Evolutionary conservation across 805 yeast genomes (phyloP).

Genomic region (Wickerhamomyces strasburgensis): DNA sequence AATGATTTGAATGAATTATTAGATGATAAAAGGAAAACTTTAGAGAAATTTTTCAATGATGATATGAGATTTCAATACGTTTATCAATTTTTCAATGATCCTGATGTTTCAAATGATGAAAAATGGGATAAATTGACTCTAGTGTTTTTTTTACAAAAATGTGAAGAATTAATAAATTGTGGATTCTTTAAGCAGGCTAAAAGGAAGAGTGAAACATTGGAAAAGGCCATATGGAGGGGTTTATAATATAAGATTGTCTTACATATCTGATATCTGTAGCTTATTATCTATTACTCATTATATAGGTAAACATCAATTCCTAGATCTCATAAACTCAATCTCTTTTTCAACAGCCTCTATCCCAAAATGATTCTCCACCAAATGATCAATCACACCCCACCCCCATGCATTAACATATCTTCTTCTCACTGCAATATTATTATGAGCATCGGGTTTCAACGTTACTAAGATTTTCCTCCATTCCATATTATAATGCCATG

Average conservation of each 20-base stretch:
- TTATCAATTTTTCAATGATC: conserved; percentile 25
- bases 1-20: conserved; percentile 20
- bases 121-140: conserved; percentile 61
- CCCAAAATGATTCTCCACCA: conserved; percentile 51
- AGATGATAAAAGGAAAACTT: conserved; percentile 14
- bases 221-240: conserved; percentile 69
- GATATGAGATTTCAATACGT: conserved; percentile 24
- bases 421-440: conserved; percentile 84
- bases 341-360: neutral
- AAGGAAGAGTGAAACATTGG: conserved; percentile 59
- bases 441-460: conserved; percentile 90
- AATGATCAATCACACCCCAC: conserved; percentile 86
- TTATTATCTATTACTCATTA: too few relatives aligned
- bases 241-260: conserved; percentile 31
- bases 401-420: conserved; percentile 91
- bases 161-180: conserved; percentile 62
- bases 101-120: conserved; percentile 27
- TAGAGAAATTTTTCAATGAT: conserved; percentile 21
- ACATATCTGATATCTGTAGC: too few relatives aligned
- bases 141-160: conserved; percentile 70
- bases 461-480: conserved; percentile 92
- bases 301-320: too few relatives aligned
- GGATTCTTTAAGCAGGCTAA: conserved; percentile 60
- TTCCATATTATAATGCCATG: conserved; percentile 76
- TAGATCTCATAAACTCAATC: neutral